Evolutionary conservation across 164 flowering plant genomes (phyloP), one percentile per base, ranked within the genome.

Genomic region (Houttuynia cordata): DNA sequence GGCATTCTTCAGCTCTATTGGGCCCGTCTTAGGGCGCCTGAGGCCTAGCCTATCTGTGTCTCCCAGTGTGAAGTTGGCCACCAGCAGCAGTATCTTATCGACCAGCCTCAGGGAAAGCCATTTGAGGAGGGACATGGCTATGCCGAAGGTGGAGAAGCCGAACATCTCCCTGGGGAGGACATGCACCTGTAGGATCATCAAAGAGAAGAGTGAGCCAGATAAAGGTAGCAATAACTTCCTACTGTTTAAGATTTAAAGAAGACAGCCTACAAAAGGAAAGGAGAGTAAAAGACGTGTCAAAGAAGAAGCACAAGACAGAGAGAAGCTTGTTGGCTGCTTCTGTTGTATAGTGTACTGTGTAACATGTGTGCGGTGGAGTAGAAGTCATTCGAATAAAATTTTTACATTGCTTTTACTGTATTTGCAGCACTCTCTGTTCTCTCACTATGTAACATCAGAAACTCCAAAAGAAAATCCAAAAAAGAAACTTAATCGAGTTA

Each of bases 1-100:
- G 58, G 73, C 80, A 60, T 85, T 85, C 64, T 94, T 94, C 51
- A 91, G 95, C 81, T 91, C 95, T 18, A 93, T 58, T 20, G 99
- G 99, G n/a, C 99, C 99, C 50, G 85, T 82, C 75, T 88, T 91
- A 2, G 99, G 97, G 22, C 99, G 66, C 24, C 76, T 75, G 69
- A 93, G 85, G 47, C 99, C 99, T 17, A 82, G 61, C 19, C 63
- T 63, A 19, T 86, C 91, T 6, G 96, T 93, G 67, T 79, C 83
- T 15, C 97, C 99, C 3, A 91, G 51, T 24, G 67, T 80, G 51
- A 78, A 60, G 37, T 68, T 70, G 0, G 97, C 83, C 21, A 76
- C 57, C 1, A 86, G 62, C 1, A 94, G 65, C 0, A 94, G 75
- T 21, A 94, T 14, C 70, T 74, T 83, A 81, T 94, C 99, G 3